These are phyloP conservation scores for Backusella tarrabulga DNA, from an alignment of 192 early-diverging fungal species.

Conservation along the genomic window DNA sequence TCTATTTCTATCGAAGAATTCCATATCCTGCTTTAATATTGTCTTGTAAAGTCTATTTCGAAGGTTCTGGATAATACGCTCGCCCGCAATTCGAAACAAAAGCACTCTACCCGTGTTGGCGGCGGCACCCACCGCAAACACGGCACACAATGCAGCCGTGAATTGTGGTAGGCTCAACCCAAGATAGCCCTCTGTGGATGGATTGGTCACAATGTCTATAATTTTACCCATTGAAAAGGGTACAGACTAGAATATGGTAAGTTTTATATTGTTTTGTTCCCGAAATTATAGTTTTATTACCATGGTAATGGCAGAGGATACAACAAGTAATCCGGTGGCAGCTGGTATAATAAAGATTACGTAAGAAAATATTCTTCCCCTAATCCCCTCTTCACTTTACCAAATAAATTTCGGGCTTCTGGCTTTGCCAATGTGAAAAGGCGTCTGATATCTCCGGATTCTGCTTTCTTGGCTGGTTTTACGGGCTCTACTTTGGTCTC, in stretches of 20 bases:
- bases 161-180: conserved; percentile 54
- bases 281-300: background rate
- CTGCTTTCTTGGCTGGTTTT: conserved; percentile 1
- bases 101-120: conserved; percentile 48
- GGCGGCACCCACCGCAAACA: conserved; percentile 36
- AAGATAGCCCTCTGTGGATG: conserved; percentile 37
- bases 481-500: background rate
- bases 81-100: conserved; percentile 64
- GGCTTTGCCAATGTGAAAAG: conserved; percentile 26
- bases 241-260: conserved; percentile 34
- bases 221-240: conserved; percentile 70
- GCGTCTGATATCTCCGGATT: conserved; percentile 13
- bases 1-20: conserved; percentile 81
- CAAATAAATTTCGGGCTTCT: conserved; percentile 30
- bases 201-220: conserved; percentile 61
- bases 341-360: conserved; percentile 11
- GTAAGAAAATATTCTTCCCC: background rate
- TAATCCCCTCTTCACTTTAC: background rate
- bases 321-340: conserved; percentile 55
- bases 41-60: conserved; percentile 62
- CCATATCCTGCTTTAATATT: conserved; percentile 86
- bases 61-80: conserved; percentile 65
- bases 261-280: background rate
- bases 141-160: conserved; percentile 44
- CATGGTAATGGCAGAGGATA: conserved; percentile 66